Conservation (phyloP, 805 yeast genomes). For the Metschnikowia rubicola region DNA sequence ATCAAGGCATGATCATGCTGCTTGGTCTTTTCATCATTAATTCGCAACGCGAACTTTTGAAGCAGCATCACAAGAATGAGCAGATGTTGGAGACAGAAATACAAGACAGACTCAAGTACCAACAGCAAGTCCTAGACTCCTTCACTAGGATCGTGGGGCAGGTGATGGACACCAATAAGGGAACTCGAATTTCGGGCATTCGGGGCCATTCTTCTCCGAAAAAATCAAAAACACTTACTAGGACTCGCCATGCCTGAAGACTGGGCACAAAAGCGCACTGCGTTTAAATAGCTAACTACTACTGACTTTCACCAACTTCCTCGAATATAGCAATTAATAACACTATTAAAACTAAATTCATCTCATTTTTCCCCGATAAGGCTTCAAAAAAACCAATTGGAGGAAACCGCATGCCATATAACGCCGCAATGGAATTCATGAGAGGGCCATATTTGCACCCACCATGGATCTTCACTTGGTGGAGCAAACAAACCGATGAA, state of each 20-base stretch:
- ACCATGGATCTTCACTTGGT: conserved; percentile 6
- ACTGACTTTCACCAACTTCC: background rate
- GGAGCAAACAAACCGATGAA: conserved; percentile 1
- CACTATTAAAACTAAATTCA: background rate
- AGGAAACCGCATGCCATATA: background rate
- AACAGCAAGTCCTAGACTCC: conserved; percentile 13
- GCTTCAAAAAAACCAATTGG: no score
- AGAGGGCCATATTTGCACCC: conserved; percentile 8
- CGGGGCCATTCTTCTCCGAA: conserved; percentile 12
- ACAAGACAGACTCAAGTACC: conserved; percentile 12
- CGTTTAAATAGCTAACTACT: background rate
- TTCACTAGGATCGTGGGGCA: conserved; percentile 10
- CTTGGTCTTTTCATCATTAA: conserved; percentile 11
- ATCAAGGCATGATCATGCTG: conserved; percentile 3
- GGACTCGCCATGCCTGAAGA: background rate
- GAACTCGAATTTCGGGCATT: conserved; percentile 6
- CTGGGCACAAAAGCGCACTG: conserved; percentile 1
- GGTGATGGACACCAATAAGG: conserved; percentile 8
- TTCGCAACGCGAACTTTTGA: conserved; percentile 9
- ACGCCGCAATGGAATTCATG: background rate
- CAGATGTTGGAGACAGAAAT: conserved; percentile 11
- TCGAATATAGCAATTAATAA: no score
- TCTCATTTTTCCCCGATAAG: background rate
- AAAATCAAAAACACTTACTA: background rate
- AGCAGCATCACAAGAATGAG: conserved; percentile 11